These are phyloP conservation scores for Diaporthe caulivora DNA, from an alignment of 2,329 filamentous ascomycete genomes.

Conservation along the genomic window DNA sequence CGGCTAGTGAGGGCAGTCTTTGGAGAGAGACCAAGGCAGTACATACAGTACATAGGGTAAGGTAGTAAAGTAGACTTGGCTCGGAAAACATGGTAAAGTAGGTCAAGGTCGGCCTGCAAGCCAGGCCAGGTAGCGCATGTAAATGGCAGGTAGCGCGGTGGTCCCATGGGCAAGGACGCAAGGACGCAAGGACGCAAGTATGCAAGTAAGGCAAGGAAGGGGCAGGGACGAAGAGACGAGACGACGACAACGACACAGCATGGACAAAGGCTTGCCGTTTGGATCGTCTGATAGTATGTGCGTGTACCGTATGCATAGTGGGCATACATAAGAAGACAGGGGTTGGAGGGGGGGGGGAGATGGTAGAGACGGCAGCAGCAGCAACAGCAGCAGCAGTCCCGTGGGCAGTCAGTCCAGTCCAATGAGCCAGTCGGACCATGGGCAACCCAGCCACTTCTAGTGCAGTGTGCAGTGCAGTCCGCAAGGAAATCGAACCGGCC, in stretches of 20 bases:
- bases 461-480: background rate
- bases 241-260: too few relatives aligned
- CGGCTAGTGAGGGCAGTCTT: conserved; percentile 33
- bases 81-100: conserved; percentile 13
- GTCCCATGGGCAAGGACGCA: conserved; percentile 35
- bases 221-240: background rate
- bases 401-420: background rate
- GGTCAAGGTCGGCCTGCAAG: conserved; percentile 25
- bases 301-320: conserved; percentile 32
- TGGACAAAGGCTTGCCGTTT: conserved; percentile 29
- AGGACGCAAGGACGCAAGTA: background rate
- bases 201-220: too few relatives aligned
- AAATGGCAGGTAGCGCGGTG: conserved; percentile 38
- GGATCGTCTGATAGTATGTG: conserved; percentile 31
- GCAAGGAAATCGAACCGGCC: background rate
- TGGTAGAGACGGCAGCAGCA: background rate
- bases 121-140: conserved; percentile 22
- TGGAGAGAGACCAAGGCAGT: background rate
- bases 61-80: background rate
- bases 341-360: background rate
- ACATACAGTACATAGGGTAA: too few relatives aligned
- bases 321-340: conserved; percentile 28
- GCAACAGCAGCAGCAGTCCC: background rate
- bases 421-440: background rate
- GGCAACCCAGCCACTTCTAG: background rate